phyloP scores from a whole-genome alignment of 1,139 yeast species.

The Saccharomyces hybrid region DNA sequence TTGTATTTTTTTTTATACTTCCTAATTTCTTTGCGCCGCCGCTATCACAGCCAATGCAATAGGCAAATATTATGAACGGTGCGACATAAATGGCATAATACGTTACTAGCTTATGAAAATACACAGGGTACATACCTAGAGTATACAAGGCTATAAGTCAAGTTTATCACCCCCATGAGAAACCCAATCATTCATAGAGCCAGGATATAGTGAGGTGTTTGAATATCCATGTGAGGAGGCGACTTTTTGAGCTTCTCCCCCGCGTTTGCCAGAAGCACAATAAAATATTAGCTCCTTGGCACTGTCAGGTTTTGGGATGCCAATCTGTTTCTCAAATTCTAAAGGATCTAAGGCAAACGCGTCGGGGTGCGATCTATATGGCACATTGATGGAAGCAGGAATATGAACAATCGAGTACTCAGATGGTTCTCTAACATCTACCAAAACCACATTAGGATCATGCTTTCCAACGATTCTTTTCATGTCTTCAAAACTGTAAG shows the following conservation, averaged over 20 bases:
- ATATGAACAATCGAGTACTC: conserved; percentile 56
- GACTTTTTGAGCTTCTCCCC: conserved; percentile 79
- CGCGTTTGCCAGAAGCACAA: conserved; percentile 89
- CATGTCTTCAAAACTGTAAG: conserved; percentile 49
- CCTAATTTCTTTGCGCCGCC: background rate
- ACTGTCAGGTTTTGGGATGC: conserved; percentile 65
- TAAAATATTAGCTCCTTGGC: conserved; percentile 73
- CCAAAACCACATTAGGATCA: conserved; percentile 42
- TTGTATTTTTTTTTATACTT: background rate
- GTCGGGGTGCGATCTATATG: conserved; percentile 85
- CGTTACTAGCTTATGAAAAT: background rate
- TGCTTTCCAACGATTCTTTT: conserved; percentile 41
- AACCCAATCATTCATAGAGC: conserved; percentile 86
- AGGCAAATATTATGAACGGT: background rate
- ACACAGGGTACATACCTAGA: background rate
- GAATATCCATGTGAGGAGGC: conserved; percentile 83
- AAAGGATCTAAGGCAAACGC: conserved; percentile 71
- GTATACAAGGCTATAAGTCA: background rate
- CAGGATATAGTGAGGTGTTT: conserved; percentile 65
- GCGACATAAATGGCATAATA: background rate
- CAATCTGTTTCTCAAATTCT: conserved; percentile 72
- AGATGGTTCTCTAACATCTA: conserved; percentile 88
- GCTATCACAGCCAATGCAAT: background rate
- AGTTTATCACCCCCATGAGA: conserved; percentile 30
- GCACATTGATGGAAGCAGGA: conserved; percentile 84